A percentile compares a stretch with the other conserved stretches of the same genome.
Conservation (phyloP, 2,329 filamentous ascomycete species). For the Exophiala xenobiotica region DNA sequence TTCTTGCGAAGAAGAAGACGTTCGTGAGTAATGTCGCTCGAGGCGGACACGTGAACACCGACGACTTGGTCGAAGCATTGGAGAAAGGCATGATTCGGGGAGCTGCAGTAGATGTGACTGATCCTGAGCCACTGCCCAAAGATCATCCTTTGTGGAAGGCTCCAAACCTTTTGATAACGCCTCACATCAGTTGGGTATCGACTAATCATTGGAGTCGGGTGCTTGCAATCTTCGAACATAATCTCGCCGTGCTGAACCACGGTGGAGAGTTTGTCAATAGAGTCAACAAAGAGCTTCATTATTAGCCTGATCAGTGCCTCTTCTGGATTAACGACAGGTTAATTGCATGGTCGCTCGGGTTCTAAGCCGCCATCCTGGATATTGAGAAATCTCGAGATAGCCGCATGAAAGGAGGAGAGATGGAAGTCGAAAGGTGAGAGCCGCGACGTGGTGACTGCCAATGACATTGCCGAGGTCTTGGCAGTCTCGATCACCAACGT, state of each 20-base stretch:
- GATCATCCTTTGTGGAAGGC: slow-evolving; percentile 21
- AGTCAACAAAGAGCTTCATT: slow-evolving; percentile 13
- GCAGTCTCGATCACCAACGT: background rate
- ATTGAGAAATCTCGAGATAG: too few relatives aligned
- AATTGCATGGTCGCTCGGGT: too few relatives aligned
- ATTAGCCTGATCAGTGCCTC: background rate
- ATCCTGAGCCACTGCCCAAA: slow-evolving; percentile 24
- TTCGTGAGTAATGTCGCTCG: slow-evolving; percentile 32
- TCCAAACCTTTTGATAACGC: slow-evolving; percentile 24
- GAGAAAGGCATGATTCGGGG: slow-evolving; percentile 21
- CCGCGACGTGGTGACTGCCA: too few relatives aligned
- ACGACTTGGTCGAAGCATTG: slow-evolving; percentile 18
- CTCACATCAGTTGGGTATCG: slow-evolving; percentile 16
- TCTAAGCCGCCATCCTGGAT: too few relatives aligned
- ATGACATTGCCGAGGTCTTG: slow-evolving; percentile 2
- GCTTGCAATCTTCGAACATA: slow-evolving; percentile 15
- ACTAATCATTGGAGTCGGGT: slow-evolving; percentile 7
- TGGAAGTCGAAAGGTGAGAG: too few relatives aligned
- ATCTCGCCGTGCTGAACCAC: slow-evolving; percentile 8
- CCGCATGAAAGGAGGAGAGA: too few relatives aligned
- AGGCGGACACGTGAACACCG: slow-evolving; percentile 45
- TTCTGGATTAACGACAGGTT: too few relatives aligned
- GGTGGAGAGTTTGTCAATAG: slow-evolving; percentile 4
- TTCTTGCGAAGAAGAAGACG: slow-evolving; percentile 41
- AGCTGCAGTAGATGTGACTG: slow-evolving; percentile 26